Evolutionary conservation across 169 alveolate species (phyloP).

Genomic region (Cryptosporidium felis): DNA sequence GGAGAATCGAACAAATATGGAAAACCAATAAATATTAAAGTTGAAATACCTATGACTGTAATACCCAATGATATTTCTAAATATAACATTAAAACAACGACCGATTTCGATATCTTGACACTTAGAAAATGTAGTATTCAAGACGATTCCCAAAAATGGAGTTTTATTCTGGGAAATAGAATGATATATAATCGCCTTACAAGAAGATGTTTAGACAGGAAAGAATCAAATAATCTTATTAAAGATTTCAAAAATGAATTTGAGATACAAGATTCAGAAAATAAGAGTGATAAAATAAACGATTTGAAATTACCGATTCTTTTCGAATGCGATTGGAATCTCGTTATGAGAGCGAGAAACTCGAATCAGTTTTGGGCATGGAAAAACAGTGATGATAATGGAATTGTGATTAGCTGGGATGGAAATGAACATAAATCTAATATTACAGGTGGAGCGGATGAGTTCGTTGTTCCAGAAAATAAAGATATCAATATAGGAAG

Average conservation of each 20-base stretch:
- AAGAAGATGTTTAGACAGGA: conserved; percentile 35
- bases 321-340: conserved; percentile 62
- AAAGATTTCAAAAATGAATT: neutral
- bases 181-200: conserved; percentile 20
- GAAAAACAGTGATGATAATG: neutral
- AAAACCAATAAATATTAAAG: neutral
- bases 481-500: conserved; percentile 7
- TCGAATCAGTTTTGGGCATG: conserved; percentile 67
- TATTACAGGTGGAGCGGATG: conserved; percentile 58
- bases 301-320: neutral
- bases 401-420: conserved; percentile 26
- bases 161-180: conserved; percentile 50
- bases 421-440: conserved; percentile 55
- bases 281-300: neutral
- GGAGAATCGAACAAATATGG: neutral
- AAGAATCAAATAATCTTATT: neutral
- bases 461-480: conserved; percentile 29
- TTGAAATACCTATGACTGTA: conserved; percentile 55
- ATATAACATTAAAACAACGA: conserved; percentile 8
- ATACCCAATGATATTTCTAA: conserved; percentile 49
- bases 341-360: conserved; percentile 68
- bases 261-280: neutral
- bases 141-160: conserved; percentile 57
- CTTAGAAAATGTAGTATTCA: conserved; percentile 6
- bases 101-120: conserved; percentile 11